phyloP scores from a whole-genome alignment of 176 grass and related monocot species.

The Phoenix roebelenii region DNA sequence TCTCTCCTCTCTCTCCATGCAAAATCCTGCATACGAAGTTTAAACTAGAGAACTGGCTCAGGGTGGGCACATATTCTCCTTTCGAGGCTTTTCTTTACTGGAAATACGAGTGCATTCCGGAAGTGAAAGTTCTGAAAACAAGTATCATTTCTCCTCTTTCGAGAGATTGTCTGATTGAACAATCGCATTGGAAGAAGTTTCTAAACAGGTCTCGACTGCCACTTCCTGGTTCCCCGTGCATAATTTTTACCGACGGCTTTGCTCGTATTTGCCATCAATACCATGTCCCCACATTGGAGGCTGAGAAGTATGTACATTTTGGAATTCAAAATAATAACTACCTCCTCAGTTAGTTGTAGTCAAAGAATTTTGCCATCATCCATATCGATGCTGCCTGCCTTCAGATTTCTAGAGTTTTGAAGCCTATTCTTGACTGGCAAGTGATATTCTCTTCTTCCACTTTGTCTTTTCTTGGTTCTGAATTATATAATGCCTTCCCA shows the following conservation, averaged over 20 bases:
- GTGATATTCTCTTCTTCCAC: slow-evolving; percentile 28
- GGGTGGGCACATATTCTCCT: too few species aligned
- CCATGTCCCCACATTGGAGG: slow-evolving; percentile 45
- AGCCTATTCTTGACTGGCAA: slow-evolving; percentile 59
- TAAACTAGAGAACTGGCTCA: too few species aligned
- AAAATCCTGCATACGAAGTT: too few species aligned
- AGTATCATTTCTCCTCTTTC: slow-evolving; percentile 29
- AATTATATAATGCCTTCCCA: too few species aligned
- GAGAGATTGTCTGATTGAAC: slow-evolving; percentile 28
- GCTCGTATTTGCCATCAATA: neutral
- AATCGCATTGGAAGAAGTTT: slow-evolving; percentile 15
- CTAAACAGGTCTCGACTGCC: neutral
- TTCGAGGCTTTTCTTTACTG: too few species aligned
- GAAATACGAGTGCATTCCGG: too few species aligned
- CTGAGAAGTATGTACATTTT: slow-evolving; percentile 26
- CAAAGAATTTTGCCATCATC: slow-evolving; percentile 36
- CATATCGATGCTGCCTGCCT: slow-evolving; percentile 25
- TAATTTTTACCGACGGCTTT: neutral
- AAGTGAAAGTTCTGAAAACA: slow-evolving; percentile 21
- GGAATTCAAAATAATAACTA: slow-evolving; percentile 34
- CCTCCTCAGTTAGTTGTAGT: slow-evolving; percentile 44
- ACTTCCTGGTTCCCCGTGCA: neutral
- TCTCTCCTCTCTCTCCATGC: too few species aligned
- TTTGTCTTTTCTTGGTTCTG: too few species aligned
- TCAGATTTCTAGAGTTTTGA: slow-evolving; percentile 69